Conservation (phyloP, 768 basidiomycete species). For the Cystofilobasidium macerans region DNA sequence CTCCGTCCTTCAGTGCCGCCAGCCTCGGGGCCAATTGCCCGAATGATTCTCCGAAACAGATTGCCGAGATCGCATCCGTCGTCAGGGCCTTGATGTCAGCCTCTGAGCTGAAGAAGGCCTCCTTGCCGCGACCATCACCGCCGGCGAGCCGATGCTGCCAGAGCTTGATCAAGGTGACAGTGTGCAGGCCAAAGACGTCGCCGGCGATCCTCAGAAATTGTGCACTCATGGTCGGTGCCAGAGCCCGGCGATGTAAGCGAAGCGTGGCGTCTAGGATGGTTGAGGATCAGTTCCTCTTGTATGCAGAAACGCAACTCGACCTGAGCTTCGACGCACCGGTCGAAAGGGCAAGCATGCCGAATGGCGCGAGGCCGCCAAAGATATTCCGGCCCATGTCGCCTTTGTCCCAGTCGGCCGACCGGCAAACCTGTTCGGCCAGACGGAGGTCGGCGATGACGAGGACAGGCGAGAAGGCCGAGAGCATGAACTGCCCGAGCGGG, state of each 20-base stretch:
- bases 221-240: slow-evolving; percentile 15
- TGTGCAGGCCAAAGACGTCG: slow-evolving; percentile 1
- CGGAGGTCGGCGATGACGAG: slow-evolving; percentile 6
- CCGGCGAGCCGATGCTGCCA: not conserved
- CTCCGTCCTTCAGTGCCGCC: not conserved
- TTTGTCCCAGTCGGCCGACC: slow-evolving; percentile 2
- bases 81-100: slow-evolving; percentile 1
- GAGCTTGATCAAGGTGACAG: not conserved
- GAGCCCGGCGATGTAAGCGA: slow-evolving; percentile 6
- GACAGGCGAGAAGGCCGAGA: not conserved
- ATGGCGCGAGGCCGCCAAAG: slow-evolving; percentile 9
- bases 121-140: not conserved
- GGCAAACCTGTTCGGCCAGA: slow-evolving; percentile 5
- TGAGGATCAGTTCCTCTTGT: not conserved
- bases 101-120: slow-evolving; percentile 5
- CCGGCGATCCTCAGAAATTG: slow-evolving; percentile 7
- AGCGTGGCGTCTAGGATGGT: slow-evolving; percentile 3
- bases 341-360: slow-evolving; percentile 8
- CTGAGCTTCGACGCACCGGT: slow-evolving; percentile 2
- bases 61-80: slow-evolving; percentile 15
- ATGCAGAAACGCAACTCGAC: no score
- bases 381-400: not conserved
- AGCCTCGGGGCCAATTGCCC: not conserved
- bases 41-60: slow-evolving; percentile 15
- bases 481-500: slow-evolving; percentile 2